Base-by-base conservation (phyloP, 495 filamentous ascomycete species). In the Penicillium dipodomyicola region DNA sequence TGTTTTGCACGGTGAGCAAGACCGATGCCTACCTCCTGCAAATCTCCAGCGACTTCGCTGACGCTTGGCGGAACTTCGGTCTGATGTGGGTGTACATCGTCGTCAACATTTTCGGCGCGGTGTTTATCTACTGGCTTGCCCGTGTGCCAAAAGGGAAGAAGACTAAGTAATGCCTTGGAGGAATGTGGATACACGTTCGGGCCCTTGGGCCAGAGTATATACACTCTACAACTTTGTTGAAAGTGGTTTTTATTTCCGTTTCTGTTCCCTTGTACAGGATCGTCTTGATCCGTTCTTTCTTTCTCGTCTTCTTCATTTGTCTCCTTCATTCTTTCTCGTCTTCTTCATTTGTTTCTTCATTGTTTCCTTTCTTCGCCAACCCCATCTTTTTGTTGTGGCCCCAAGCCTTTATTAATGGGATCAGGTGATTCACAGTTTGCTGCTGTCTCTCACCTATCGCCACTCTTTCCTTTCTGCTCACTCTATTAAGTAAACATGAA, bases 111-210 rank as follows among this genome's bases (percentile, higher is more conserved):
- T 63, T 69, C 32, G 83, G 67, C 29, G 90, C 89, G 0, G 74
- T 93, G n/a, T 74, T 76, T 52, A 75, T 96, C 45, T 96, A 94
- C 80, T 96, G 87, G 86, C 72, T 91, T 53, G 83, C 82, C 17
- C 76, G 91, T 41, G 87, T 96, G 49, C 87, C 88, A 17, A 92
- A 92, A 82, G 67, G 66, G 33, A 37, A 37, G 33, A n/a, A 37
- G 33, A 37, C 14, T 5, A 37, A 1, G 14, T 6, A 15, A 15
- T 37, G n/a, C 15, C 4, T 37, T 7, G 33, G 14, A 4, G 5
- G 5, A 5, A 15, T 37, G 5, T 15, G 2, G 14, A 37, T 7
- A 2, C 5, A 37, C 14, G 5, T 0, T 35, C 32, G n/a, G 14
- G 33, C n/a, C 33, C 12, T 2, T n/a, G 14, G 14, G 5, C 5